Evolutionary conservation across 352 stramenopile genomes (phyloP), one percentile per base, ranked within the genome.

Genomic region (Pythium chondricola): DNA sequence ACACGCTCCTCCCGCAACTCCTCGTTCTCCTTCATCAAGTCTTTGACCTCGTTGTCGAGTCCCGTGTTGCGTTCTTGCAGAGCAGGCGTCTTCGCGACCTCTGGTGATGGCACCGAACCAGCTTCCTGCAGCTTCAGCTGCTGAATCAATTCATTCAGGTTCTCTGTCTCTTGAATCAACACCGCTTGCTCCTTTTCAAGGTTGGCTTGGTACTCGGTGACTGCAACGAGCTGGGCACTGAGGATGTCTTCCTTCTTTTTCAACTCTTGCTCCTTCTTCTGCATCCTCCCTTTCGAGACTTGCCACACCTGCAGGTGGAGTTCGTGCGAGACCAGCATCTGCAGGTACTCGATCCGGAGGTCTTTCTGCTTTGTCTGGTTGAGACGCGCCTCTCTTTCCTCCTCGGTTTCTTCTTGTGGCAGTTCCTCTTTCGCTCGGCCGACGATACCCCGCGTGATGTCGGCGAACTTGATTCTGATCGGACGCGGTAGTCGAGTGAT

Each of bases 381-480:
- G 6, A 70, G 60, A 24, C 77, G 71, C 16, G 63, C 73, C 58
- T 90, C 71, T 37, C 83, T 88, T 18, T 68, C 70, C 53, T 90
- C 74, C 46, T 83, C 69, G 0, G 76, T 85, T 46, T 93, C 80
- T 59, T 88, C 75, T 25, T 66, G 52, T 21, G 65, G 61, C 16
- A 69, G 51, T 26, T 69, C 63, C 63, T 89, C 75, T 49, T 89
- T 61, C 3, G 81, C 78, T 35, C 76, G 78, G 10, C 83, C 83
- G 39, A 94, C 81, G 63, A 94, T 91, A n/a, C 83, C 83, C 54
- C 85, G 84, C 0, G 71, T 65, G 17, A 85, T 74, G 48, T 94
- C 80, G 4, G 80, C 82, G 54, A 94, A 94, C 50, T 88, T 88
- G 27, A 94, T 89, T 6, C 71, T 71, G 11, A 94, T 57, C 22